Conservation (phyloP, 768 basidiomycete species). For the Naematelia encephala region DNA sequence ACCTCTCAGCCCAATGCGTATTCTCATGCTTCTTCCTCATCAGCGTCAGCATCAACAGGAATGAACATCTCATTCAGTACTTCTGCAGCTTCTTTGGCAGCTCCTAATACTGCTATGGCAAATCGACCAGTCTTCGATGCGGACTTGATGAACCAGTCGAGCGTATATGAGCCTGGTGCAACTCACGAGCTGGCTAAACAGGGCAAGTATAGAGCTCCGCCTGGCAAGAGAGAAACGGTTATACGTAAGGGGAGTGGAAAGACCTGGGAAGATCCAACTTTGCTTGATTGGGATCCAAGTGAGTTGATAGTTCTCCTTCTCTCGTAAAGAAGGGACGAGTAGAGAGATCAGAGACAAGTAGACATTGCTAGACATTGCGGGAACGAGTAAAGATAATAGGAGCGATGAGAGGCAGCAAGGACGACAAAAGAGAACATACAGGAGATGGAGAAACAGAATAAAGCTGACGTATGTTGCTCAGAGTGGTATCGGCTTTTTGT, state of each 20-base stretch:
- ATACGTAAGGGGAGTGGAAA: conserved; percentile 92
- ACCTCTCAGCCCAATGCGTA: neutral
- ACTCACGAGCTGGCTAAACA: conserved; percentile 7
- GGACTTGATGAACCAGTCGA: conserved; percentile 33
- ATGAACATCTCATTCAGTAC: neutral
- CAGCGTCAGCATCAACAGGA: conserved; percentile 10
- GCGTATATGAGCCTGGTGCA: conserved; percentile 29
- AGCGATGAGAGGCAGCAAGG: too few species aligned
- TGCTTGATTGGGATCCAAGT: conserved; percentile 98
- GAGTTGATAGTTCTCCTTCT: conserved; percentile 51
- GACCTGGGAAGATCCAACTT: conserved; percentile 96
- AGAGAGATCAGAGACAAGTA: neutral
- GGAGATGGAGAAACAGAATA: neutral
- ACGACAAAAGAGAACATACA: neutral
- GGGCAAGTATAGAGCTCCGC: conserved; percentile 10
- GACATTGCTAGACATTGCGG: neutral
- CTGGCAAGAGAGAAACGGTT: conserved; percentile 78
- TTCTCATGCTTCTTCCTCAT: conserved; percentile 3
- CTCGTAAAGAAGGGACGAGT: neutral
- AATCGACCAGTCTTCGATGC: conserved; percentile 27
- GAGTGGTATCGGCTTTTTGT: conserved; percentile 98
- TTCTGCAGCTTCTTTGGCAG: neutral
- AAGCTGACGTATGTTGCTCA: conserved; percentile 48
- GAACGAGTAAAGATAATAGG: neutral
- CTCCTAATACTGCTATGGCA: neutral